These are phyloP conservation scores for Singerocomus inundabilis DNA, from an alignment of 1,284 basidiomycete genomes.

Conservation along the genomic window DNA sequence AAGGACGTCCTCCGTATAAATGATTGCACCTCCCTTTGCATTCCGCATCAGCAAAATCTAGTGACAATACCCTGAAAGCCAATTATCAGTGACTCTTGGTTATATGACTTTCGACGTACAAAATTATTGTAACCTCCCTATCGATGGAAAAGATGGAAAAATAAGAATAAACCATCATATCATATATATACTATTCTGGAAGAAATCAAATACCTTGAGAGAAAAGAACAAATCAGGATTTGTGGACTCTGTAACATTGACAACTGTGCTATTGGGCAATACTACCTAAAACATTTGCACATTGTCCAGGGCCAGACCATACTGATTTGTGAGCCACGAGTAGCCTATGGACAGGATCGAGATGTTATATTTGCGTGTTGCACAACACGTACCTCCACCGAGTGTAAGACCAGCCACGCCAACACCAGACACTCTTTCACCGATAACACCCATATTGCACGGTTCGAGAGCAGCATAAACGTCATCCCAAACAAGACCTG, in stretches of 20 bases:
- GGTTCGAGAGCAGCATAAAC: too few relatives aligned
- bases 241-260: not conserved
- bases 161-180: not conserved
- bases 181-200: not conserved
- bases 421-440: too few relatives aligned
- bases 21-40: constrained; percentile 51
- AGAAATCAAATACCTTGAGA: constrained; percentile 36
- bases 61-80: constrained; percentile 55
- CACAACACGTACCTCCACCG: too few relatives aligned
- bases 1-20: constrained; percentile 33
- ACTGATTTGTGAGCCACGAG: too few relatives aligned
- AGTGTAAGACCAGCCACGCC: too few relatives aligned
- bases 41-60: constrained; percentile 33
- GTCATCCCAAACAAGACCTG: too few relatives aligned
- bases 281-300: too few relatives aligned
- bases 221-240: constrained; percentile 46
- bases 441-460: too few relatives aligned
- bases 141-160: not conserved
- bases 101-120: constrained; percentile 35
- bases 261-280: too few relatives aligned
- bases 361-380: too few relatives aligned
- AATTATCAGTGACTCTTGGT: not conserved
- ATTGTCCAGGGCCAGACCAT: too few relatives aligned
- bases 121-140: constrained; percentile 63
- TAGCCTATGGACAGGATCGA: too few relatives aligned